Conservation (phyloP, 805 yeast species). For the Lipomyces mesembrius region DNA sequence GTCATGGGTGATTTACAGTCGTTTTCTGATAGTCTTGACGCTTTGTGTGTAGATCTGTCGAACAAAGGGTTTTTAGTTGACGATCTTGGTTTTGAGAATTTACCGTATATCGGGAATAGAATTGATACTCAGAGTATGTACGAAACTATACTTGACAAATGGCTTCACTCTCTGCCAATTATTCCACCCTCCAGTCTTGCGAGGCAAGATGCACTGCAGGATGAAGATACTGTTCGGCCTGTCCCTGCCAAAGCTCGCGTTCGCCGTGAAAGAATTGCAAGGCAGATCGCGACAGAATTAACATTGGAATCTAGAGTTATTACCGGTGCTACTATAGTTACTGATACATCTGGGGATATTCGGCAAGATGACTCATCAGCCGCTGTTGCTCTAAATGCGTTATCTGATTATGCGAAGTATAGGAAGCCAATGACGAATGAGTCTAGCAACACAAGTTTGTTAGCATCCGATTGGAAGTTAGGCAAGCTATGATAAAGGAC, state of each 20-base stretch:
- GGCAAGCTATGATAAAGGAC: neutral
- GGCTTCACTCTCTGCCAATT: constrained; percentile 39
- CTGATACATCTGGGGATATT: neutral
- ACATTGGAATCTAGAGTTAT: constrained; percentile 28
- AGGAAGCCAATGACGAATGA: neutral
- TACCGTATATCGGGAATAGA: constrained; percentile 7
- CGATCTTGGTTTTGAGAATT: constrained; percentile 13
- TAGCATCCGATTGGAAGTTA: constrained; percentile 15
- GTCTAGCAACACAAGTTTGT: constrained; percentile 12
- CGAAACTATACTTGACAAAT: constrained; percentile 34
- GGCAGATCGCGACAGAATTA: constrained; percentile 33
- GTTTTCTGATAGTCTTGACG: constrained; percentile 5
- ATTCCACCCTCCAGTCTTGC: neutral
- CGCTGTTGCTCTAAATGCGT: neutral
- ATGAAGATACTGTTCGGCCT: constrained; percentile 17
- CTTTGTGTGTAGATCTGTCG: neutral
- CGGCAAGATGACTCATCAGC: constrained; percentile 6
- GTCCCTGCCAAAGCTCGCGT: constrained; percentile 36
- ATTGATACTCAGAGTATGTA: constrained; percentile 26
- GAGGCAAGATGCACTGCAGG: neutral
- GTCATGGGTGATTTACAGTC: constrained; percentile 12
- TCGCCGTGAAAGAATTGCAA: constrained; percentile 31
- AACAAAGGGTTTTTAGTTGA: constrained; percentile 21
- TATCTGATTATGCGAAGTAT: constrained; percentile 14
- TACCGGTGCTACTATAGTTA: neutral